phyloP scores from a whole-genome alignment of 208 protist species.

The Baffinella frigidus region DNA sequence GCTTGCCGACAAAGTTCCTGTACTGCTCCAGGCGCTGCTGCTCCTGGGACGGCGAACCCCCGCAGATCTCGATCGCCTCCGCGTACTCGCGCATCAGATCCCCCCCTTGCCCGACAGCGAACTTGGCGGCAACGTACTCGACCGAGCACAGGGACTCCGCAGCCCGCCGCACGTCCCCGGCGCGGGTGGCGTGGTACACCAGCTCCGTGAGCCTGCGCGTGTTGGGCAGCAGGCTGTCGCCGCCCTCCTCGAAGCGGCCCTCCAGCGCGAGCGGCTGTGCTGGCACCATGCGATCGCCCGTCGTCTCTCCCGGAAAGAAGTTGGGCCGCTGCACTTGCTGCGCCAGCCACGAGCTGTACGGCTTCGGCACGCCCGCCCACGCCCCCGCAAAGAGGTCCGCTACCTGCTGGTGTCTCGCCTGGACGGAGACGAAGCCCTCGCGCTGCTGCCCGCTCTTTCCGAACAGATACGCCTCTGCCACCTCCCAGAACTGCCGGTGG shows the following conservation, averaged over 20 bases:
- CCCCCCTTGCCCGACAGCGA: too few species aligned
- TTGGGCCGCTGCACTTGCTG: background rate
- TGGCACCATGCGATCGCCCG: background rate
- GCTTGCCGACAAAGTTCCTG: too few species aligned
- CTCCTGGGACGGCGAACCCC: too few species aligned
- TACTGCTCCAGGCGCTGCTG: too few species aligned
- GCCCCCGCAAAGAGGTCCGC: background rate
- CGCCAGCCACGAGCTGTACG: background rate
- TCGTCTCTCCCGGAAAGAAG: background rate
- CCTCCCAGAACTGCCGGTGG: slow-evolving; percentile 18
- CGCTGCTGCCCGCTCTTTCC: background rate
- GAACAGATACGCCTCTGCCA: background rate
- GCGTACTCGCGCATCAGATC: too few species aligned
- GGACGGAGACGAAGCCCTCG: too few species aligned
- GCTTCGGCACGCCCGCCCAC: background rate
- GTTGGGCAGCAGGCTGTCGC: too few species aligned
- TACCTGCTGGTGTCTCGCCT: background rate
- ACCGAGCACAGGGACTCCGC: background rate
- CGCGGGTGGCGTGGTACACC: background rate
- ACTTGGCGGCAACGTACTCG: background rate
- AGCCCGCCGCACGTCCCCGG: background rate
- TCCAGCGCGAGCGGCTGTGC: background rate
- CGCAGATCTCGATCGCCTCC: too few species aligned
- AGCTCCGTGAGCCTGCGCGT: background rate
- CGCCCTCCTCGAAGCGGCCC: background rate